A percentile compares a stretch with the other conserved stretches of the same genome.
Conservation (phyloP, 768 basidiomycete species). For the Auricularia auricula-judae region DNA sequence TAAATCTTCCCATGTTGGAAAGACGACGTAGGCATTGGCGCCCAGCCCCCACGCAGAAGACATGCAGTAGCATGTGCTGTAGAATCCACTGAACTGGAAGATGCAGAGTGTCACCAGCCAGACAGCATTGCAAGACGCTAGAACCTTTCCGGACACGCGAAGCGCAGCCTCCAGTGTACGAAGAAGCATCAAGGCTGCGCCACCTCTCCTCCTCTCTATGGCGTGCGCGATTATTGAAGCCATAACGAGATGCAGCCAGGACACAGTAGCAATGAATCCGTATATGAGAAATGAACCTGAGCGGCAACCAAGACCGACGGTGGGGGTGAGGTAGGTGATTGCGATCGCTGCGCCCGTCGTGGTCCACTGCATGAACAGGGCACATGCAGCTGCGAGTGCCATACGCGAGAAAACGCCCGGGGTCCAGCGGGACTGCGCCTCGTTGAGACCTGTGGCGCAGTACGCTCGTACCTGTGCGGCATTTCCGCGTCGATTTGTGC, state of each 20-base stretch:
- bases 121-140: conserved; percentile 20
- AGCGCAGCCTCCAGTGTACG: conserved; percentile 10
- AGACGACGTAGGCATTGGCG: background rate
- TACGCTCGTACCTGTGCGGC: background rate
- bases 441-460: background rate
- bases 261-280: conserved; percentile 16
- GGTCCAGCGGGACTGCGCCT: background rate
- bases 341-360: conserved; percentile 20
- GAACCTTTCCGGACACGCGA: conserved; percentile 16
- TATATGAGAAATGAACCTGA: conserved; percentile 22
- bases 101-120: conserved; percentile 17
- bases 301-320: conserved; percentile 25
- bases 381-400: conserved; percentile 19
- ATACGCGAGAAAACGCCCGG: conserved; percentile 6
- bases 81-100: conserved; percentile 20
- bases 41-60: conserved; percentile 12
- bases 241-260: conserved; percentile 20
- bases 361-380: conserved; percentile 23
- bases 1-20: background rate
- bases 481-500: background rate
- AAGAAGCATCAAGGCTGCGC: background rate
- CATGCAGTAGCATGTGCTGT: conserved; percentile 20
- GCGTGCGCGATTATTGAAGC: conserved; percentile 10
- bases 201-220: background rate
- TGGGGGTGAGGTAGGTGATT: conserved; percentile 21